Evolutionary conservation across 345 rosid genomes (phyloP).

Genomic region (Firmiana major): DNA sequence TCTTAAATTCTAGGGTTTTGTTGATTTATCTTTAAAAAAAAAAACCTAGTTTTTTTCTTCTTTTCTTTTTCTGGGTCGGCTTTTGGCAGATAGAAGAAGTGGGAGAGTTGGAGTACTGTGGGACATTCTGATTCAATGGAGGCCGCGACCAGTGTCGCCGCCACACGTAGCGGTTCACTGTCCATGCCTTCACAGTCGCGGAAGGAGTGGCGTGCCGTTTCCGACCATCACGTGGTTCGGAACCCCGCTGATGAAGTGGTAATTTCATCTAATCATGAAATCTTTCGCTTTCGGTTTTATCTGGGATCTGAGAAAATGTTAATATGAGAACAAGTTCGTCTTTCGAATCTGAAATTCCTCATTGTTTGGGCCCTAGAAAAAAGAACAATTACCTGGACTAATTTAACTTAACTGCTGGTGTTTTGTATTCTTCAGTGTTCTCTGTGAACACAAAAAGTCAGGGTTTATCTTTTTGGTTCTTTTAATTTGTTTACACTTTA

Average conservation of each 20-base stretch:
- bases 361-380: neutral
- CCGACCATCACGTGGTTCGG: constrained; percentile 66
- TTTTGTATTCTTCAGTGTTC: neutral
- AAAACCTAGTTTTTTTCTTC: constrained; percentile 28
- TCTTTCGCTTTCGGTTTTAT: neutral
- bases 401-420: neutral
- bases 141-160: constrained; percentile 59
- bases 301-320: neutral
- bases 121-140: constrained; percentile 50
- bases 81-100: constrained; percentile 12
- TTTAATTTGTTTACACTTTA: neutral
- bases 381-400: neutral
- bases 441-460: neutral
- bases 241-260: constrained; percentile 56
- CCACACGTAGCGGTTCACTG: constrained; percentile 61
- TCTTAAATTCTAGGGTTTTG: constrained; percentile 30
- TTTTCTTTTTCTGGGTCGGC: neutral
- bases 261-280: neutral
- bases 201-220: constrained; percentile 94
- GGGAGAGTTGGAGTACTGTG: constrained; percentile 21
- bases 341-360: constrained; percentile 4
- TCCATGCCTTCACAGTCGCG: constrained; percentile 49
- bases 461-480: neutral
- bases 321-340: neutral
- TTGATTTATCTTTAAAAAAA: neutral